Evolutionary conservation across 2,329 filamentous ascomycete species (phyloP), one percentile per base, ranked within the genome.

Genomic region (Plectosphaerella sp.): DNA sequence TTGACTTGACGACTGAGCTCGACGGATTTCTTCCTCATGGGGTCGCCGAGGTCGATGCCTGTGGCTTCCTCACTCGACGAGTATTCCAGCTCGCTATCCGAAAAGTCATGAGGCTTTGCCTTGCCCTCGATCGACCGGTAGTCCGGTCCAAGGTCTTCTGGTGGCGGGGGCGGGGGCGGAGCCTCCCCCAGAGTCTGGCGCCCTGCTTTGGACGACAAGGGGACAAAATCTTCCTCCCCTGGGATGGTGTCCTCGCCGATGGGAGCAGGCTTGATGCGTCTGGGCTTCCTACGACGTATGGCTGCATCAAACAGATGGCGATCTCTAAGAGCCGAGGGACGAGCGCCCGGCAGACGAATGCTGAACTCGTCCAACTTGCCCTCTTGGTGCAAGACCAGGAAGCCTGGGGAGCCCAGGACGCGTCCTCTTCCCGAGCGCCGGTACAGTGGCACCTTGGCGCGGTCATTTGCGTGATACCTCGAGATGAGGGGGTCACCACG

Each of bases 401-500:
- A 74, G 2, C 72, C 71, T 2, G 74, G 66, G 0, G 86, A 72
- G 0, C 92, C 93, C 12, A 97, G 67, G 1, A 97, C 73, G 52
- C 76, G 78, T 3, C 91, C 91, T 51, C 75, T 73, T 14, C 91
- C 89, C 55, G 73, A 72, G 6, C 90, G 84, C 55, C 78, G 78
- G 64, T 95, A 97, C 3, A 70, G 61, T 0, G 91, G 91, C 11
- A 95, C 71, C 50, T 79, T 80, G 57, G 88, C 88, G 36, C 82
- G 82, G 64, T 96, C 84, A 39, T 88, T 77, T 25, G 82, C 79
- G 2, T 89, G 89, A 65, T 92, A 97, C 24, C 79, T 79, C 45
- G 87, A 67, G 58, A 94, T 91, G 47, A 91, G 78, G 5, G 78
- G 73, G 61, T 97, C 93, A 0, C 93, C 92, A 62, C 83, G 84